Base-by-base conservation (phyloP, 1,139 yeast species). In the Debaryomyces subglobosus region DNA sequence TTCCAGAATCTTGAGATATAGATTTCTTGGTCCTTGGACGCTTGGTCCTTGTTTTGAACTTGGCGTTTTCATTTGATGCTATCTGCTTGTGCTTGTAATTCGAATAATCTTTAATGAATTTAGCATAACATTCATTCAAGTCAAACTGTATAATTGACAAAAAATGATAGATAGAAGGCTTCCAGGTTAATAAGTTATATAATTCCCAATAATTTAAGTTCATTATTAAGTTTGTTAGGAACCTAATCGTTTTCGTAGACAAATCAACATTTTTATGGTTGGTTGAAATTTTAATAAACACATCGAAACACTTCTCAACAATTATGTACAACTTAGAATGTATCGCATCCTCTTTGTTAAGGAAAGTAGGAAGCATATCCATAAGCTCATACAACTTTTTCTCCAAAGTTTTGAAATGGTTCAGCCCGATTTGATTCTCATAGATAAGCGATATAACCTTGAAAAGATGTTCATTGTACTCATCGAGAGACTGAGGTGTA, bases 121-220 rank as follows among this genome's bases (percentile, higher is more conserved):
- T 63, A 4, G 56, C 47, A 54, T 76, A 76, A 50, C 78, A 74
- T 20, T 72, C 78, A 50, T 69, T 63, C 24, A 76, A 54, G 54
- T 76, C 77, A 51, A 72, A 72, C 24, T 71, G 67, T 27, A 76
- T 74, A 13, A 76, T 58, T 5, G 59, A 56, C 37, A 76, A 58
- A 48, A 76, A 76, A 50, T 72, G 78, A 53, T 71, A 74, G 15
- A 76, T 69, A 8, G 76, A 69, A 1, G 81, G 80, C 50, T 74
- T 74, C 77, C 78, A 73, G 15, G 61, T 61, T 23, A 76, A 63
- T 32, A 76, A 60, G 49, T 74, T 75, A 55, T 74, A 75, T 20
- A 75, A 54, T 52, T 76, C 80, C 81, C 81, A 76, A 57, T 76
- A 76, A 53, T 74, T 76, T 44, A 74, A 58, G 42, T 59, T 58